phyloP scores from a whole-genome alignment of 345 rosid genomes.

The Clarkia xantiana region DNA sequence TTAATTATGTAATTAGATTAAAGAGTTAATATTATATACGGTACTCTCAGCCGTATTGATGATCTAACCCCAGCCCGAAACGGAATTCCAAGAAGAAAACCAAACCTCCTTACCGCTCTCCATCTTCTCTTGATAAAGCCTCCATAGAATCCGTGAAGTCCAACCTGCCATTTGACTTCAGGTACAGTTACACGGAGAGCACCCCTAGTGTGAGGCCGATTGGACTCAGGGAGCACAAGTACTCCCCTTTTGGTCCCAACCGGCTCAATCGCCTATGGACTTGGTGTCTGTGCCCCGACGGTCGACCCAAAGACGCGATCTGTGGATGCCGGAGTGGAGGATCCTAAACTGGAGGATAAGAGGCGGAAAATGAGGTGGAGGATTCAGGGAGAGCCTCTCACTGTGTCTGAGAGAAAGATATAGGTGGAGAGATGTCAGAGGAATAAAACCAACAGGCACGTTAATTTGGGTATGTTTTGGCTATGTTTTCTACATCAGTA shows the following conservation, averaged over 20 bases:
- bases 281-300: slow-evolving; percentile 77
- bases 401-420: slow-evolving; percentile 64
- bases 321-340: slow-evolving; percentile 36
- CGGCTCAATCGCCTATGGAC: slow-evolving; percentile 72
- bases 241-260: slow-evolving; percentile 84
- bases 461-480: slow-evolving; percentile 81
- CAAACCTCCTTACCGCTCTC: slow-evolving; percentile 73
- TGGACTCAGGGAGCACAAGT: slow-evolving; percentile 87
- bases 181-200: slow-evolving; percentile 85
- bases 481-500: too few species aligned
- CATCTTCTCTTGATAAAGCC: slow-evolving; percentile 59
- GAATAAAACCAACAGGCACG: slow-evolving; percentile 51
- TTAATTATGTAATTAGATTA: too few species aligned
- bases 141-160: slow-evolving; percentile 27
- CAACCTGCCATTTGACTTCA: slow-evolving; percentile 70
- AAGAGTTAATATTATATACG: too few species aligned
- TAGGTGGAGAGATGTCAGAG: slow-evolving; percentile 58
- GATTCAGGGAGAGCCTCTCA: slow-evolving; percentile 54
- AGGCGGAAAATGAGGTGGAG: slow-evolving; percentile 38
- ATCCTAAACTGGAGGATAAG: slow-evolving; percentile 61
- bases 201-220: slow-evolving; percentile 52
- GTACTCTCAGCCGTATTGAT: too few species aligned
- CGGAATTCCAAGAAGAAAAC: slow-evolving; percentile 15
- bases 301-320: slow-evolving; percentile 47
- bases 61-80: slow-evolving; percentile 9